Base-by-base conservation (phyloP, 2,329 filamentous ascomycete species). In the Samsoniella hepiali region DNA sequence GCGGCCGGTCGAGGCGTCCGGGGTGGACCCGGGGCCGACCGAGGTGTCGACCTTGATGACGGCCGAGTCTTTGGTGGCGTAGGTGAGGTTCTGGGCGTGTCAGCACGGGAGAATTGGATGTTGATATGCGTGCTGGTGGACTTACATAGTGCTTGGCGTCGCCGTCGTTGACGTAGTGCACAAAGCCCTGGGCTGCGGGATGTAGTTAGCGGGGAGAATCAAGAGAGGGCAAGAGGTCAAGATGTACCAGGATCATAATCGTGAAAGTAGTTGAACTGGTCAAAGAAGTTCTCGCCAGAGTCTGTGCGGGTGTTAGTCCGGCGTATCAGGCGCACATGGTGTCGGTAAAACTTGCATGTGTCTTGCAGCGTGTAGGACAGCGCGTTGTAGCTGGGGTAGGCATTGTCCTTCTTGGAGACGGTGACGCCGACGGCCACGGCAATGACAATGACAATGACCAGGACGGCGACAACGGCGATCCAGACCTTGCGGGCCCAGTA, bases 21-120 rank as follows among this genome's bases (percentile, higher is more conserved):
- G 83, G 3, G 68, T 65, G 34, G 76, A 77, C 2, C 68, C 66
- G 2, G 79, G 82, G 9, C 79, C 79, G 17, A 86, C 83, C 1
- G 78, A 80, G 11, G 84, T 86, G 71, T 90, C 87, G 57, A 90
- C 87, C 50, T 76, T 79, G 36, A 90, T 71, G 22, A 89, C 69
- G 10, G 86, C 86, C 0, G 82, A 78, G 45, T 75, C 74, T 1
- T 77, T 68, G 1, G 81, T 80, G 6, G 86, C 84, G 68, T 84
- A 85, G 0, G 88, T 90, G 38, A 90, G 79, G 73, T 90, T 90
- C 81, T 84, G 57, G 6, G 3, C 5, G 17, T 58, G 65, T 54
- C 22, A 55, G 55, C 15, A 9, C 1, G 34, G 5, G 50, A 17
- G 44, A 13, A 7, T 6, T 49, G 3, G n/a, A 6, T 6, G 29